A percentile compares a stretch with the other conserved stretches of the same genome.
Conservation (phyloP, 192 early-diverging fungal genomes). For the Lobulomyces angularis region DNA sequence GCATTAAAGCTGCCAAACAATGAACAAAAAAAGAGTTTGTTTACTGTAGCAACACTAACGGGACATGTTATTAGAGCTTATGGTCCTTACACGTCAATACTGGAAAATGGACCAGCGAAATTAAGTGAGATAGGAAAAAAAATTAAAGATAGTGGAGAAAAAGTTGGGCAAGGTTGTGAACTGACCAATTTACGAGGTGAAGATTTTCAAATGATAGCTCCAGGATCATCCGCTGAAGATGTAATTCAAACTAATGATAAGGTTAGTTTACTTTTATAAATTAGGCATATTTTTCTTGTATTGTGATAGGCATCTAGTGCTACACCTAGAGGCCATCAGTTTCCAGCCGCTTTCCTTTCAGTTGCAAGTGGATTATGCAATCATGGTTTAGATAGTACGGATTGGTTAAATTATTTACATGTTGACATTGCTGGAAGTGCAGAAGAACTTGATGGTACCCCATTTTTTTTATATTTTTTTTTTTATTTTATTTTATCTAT, state of each 20-base stretch:
- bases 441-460: conserved; percentile 48
- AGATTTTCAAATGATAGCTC: conserved; percentile 47
- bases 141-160: conserved; percentile 49
- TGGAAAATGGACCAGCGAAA: conserved; percentile 68
- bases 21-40: conserved; percentile 25
- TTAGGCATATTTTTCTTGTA: no score
- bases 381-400: conserved; percentile 49
- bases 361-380: conserved; percentile 63
- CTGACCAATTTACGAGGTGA: conserved; percentile 68
- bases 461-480: no score
- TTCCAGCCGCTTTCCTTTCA: conserved; percentile 71
- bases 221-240: conserved; percentile 61
- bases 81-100: conserved; percentile 58
- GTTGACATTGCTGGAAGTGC: conserved; percentile 73
- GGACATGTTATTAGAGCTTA: conserved; percentile 71
- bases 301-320: conserved; percentile 51
- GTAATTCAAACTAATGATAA: conserved; percentile 70
- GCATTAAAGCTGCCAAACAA: background rate
- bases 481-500: no score
- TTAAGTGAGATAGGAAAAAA: conserved; percentile 43
- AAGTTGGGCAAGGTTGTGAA: conserved; percentile 70
- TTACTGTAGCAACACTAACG: conserved; percentile 79
- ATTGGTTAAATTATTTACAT: conserved; percentile 69
- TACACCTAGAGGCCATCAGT: conserved; percentile 75
- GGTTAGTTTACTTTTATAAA: no score